Base-by-base conservation (phyloP, 2,329 filamentous ascomycete genomes). In the Penicillium verrucosum region DNA sequence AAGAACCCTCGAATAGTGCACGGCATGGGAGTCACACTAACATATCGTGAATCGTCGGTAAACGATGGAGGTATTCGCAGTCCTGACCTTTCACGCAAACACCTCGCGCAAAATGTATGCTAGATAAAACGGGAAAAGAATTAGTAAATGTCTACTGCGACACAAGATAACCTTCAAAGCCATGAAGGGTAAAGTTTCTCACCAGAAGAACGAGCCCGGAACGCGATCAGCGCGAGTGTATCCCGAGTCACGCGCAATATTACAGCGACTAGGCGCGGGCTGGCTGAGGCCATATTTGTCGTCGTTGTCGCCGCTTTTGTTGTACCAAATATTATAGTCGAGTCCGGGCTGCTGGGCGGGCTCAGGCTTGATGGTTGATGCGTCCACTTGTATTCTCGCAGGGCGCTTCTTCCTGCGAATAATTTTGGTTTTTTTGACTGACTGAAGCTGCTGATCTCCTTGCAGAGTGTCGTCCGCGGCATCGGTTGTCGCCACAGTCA, bases 291-390 rank as follows among this genome's bases (percentile, higher is more conserved):
- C 83, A 69, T 93, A 92, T 66, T 92, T 91, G 78, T 95, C 92
- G 71, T 97, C 93, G 59, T 92, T 85, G 75, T 99, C 94, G 69
- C 94, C 94, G 92, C 93, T 97, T 77, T 97, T 97, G 79, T 96
- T 97, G 78, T 97, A 96, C 93, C 92, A 97, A 69, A 96, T 95
- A 76, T 99, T 99, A 82, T 94, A 99, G 57, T 92, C 91, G 0
- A 90, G 96, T 51, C 94, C 94, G 0, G 93, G 97, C 69, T 97
- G 92, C 1, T 90, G 89, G 16, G 92, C 91, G 4, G 90, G 89
- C 67, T 96, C 91, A 34, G 88, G 88, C 66, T 89, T 90, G 76
- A 96, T 84, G 42, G 87, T 87, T 40, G 88, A 86, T 1, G 92
- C 86, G 70, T 99, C 94, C 68, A 97, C 88, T 77, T 99, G 94